Evolutionary conservation across 441 rosid genomes (phyloP), one percentile per base, ranked within the genome.

Genomic region (Syzygium syzygioides): DNA sequence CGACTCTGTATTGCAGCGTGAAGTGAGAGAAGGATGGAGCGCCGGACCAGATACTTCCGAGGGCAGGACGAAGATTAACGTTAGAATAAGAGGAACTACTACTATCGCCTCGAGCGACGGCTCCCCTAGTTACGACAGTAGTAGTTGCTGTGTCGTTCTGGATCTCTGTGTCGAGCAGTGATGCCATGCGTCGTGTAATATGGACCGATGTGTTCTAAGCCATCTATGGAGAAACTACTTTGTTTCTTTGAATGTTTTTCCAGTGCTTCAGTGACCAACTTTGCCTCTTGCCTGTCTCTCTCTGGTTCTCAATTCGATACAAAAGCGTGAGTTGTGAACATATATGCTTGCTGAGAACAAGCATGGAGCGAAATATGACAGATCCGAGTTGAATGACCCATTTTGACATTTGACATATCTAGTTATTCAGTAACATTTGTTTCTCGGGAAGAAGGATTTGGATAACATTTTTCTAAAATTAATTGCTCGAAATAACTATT

Each of bases 391-490:
- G 17, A 19, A 6, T 0, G 59, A 20, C 26, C 10, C 48, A 10
- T 68, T 23, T 68, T 4, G 79, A 32, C 34, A 32, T 32, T 32
- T 32, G 34, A 68, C 2, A 7, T 45, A 45, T 45, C 48, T 45
- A 45, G 48, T 45, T 7, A 7, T 45, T 45, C 9, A 7, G 9
- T 45, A 45, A 45, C 0, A 1, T 18, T 66, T 66, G 0, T 32
- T 64, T 1, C 1, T 1, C 2, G 0, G 45, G 14, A 66, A 66
- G 0, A 3, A 1, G 9, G 4, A 1, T 9, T 66, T 9, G 2
- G 5, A 66, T 32, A 32, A 18, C 0, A 32, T 32, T 32, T 66
- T 66, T 0, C 6, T 17, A 9, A 4, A 32, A 66, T 0, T 9
- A 0, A 18, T 4, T 0, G 0, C 7, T 68, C 20, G 14, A 68